A percentile compares a stretch with the other conserved stretches of the same genome.
phyloP scores from a whole-genome alignment of 179 eudicot species.

The Pouteria campechiana region DNA sequence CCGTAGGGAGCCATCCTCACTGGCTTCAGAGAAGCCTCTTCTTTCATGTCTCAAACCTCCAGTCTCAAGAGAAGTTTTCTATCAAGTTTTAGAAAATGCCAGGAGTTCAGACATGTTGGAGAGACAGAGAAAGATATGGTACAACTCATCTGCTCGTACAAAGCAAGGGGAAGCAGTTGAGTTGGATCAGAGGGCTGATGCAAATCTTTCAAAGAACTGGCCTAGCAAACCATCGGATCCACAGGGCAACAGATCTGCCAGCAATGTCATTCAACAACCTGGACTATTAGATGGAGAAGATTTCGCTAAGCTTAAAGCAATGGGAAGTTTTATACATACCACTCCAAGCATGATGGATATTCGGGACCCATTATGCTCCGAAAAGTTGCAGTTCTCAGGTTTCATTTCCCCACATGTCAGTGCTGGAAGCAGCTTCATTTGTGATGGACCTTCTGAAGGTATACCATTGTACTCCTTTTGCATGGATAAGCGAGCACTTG shows the following conservation, averaged over 20 bases:
- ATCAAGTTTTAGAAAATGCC: slow-evolving; percentile 66
- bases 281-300: slow-evolving; percentile 26
- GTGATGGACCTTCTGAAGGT: slow-evolving; percentile 76
- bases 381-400: slow-evolving; percentile 77
- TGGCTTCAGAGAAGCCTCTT: slow-evolving; percentile 72
- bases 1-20: slow-evolving; percentile 79
- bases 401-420: slow-evolving; percentile 73
- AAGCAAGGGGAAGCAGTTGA: slow-evolving; percentile 51
- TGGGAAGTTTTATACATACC: slow-evolving; percentile 39
- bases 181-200: slow-evolving; percentile 31
- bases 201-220: slow-evolving; percentile 58
- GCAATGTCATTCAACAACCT: slow-evolving; percentile 16
- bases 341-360: slow-evolving; percentile 39
- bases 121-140: slow-evolving; percentile 99
- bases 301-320: slow-evolving; percentile 33
- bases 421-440: slow-evolving; percentile 51
- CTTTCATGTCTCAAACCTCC: slow-evolving; percentile 83
- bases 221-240: slow-evolving; percentile 32
- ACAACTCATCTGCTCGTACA: slow-evolving; percentile 64
- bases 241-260: slow-evolving; percentile 17
- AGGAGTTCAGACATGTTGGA: slow-evolving; percentile 93
- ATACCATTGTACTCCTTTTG: slow-evolving; percentile 89
- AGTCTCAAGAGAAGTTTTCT: slow-evolving; percentile 62
- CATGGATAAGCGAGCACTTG: slow-evolving; percentile 51
- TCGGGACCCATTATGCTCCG: slow-evolving; percentile 50